phyloP scores from a whole-genome alignment of 345 rosid genomes.

The Bruguiera sexangula region DNA sequence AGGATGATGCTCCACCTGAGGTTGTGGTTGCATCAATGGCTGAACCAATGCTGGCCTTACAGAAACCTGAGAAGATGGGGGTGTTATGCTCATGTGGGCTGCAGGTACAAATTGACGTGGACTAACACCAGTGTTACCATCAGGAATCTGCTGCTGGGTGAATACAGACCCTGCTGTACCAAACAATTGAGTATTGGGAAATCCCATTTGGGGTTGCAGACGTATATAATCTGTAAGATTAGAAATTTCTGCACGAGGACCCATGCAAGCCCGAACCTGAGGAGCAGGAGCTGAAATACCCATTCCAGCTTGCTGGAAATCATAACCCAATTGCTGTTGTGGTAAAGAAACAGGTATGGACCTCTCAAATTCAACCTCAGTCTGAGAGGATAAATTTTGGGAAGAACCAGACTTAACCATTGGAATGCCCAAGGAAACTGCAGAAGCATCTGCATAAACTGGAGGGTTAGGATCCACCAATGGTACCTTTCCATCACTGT shows the following conservation, averaged over 20 bases:
- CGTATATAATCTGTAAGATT: slow-evolving; percentile 33
- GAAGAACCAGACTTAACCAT: slow-evolving; percentile 30
- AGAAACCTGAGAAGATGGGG: slow-evolving; percentile 40
- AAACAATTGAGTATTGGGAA: slow-evolving; percentile 35
- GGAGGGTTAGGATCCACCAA: slow-evolving; percentile 33
- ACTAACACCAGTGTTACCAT: slow-evolving; percentile 23
- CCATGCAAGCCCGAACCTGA: slow-evolving; percentile 36
- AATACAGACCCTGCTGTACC: slow-evolving; percentile 32
- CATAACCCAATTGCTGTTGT: slow-evolving; percentile 42
- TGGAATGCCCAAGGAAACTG: slow-evolving; percentile 36
- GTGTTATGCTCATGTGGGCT: slow-evolving; percentile 41
- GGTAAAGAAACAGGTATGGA: slow-evolving; percentile 24
- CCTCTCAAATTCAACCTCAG: slow-evolving; percentile 44
- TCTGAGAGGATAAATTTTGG: slow-evolving; percentile 35
- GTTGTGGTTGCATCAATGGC: slow-evolving; percentile 44
- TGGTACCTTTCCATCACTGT: slow-evolving; percentile 26
- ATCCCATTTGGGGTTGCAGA: slow-evolving; percentile 44
- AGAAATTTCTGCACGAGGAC: slow-evolving; percentile 38
- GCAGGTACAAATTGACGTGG: slow-evolving; percentile 47
- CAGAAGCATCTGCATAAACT: slow-evolving; percentile 36
- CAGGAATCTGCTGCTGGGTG: slow-evolving; percentile 38
- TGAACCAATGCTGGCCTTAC: slow-evolving; percentile 45
- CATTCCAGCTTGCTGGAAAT: slow-evolving; percentile 34
- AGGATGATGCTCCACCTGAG: slow-evolving; percentile 35
- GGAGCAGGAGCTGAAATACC: slow-evolving; percentile 26